These are phyloP conservation scores for Asterophora lycoperdoides DNA, from an alignment of 768 basidiomycete genomes.

Conservation along the genomic window DNA sequence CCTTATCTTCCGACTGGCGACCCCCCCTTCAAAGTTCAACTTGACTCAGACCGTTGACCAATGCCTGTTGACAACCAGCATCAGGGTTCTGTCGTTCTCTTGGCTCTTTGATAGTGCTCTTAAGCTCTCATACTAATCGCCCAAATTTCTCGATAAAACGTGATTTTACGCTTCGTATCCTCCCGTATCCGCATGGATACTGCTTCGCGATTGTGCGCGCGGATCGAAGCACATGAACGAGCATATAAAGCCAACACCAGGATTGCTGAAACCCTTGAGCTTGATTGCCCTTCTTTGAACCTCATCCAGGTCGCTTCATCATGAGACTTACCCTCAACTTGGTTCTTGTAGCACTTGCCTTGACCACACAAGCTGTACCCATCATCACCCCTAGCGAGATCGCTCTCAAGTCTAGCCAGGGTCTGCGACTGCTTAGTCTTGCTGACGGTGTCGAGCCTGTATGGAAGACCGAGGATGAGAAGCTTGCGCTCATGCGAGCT, in stretches of 20 bases:
- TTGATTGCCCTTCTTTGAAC: not conserved
- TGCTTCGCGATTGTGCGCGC: not conserved
- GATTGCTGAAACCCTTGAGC: not conserved
- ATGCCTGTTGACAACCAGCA: conserved; percentile 2
- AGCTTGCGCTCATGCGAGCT: conserved; percentile 31
- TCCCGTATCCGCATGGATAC: not conserved
- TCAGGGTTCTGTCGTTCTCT: not conserved
- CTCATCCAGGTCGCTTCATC: not conserved
- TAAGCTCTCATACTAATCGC: not conserved
- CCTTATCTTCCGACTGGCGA: not conserved
- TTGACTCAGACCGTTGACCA: no score
- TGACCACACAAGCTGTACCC: conserved; percentile 24
- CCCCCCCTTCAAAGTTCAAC: not conserved
- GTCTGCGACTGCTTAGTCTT: conserved; percentile 34
- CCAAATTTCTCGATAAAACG: not conserved
- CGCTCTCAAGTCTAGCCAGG: conserved; percentile 28
- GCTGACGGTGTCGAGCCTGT: conserved; percentile 33
- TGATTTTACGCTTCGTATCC: not conserved
- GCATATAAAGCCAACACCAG: not conserved
- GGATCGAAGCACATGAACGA: not conserved
- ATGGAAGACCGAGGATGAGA: conserved; percentile 39
- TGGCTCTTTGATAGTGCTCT: not conserved
- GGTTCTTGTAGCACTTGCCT: conserved; percentile 20
- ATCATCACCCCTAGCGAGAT: conserved; percentile 33
- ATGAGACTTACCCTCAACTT: conserved; percentile 18